Evolutionary conservation across 768 basidiomycete genomes (phyloP).

Genomic region (Cantharellus cinnabarinus): DNA sequence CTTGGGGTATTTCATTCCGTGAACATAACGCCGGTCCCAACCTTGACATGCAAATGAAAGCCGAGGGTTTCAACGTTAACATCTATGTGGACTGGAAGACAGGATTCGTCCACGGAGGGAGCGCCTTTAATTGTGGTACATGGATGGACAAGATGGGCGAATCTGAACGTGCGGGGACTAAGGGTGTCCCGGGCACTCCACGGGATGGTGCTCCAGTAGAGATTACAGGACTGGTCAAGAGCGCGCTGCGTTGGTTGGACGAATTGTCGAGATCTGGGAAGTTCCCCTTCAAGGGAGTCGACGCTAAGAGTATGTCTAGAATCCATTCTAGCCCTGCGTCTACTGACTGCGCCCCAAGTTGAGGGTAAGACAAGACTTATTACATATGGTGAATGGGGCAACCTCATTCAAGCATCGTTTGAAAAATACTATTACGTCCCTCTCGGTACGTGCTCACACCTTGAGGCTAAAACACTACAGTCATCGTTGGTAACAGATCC

Average conservation of each 20-base stretch:
- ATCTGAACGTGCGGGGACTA: conserved; percentile 74
- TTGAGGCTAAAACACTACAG: too few relatives aligned
- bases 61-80: conserved; percentile 81
- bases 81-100: conserved; percentile 93
- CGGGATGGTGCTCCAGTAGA: conserved; percentile 92
- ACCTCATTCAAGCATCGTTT: conserved; percentile 68
- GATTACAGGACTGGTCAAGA: conserved; percentile 84
- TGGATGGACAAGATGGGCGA: conserved; percentile 99
- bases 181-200: conserved; percentile 89
- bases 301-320: conserved; percentile 42
- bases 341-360: conserved; percentile 25
- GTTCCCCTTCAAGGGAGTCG: conserved; percentile 84
- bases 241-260: conserved; percentile 77
- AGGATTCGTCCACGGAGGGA: conserved; percentile 79
- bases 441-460: conserved; percentile 27
- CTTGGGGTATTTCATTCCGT: conserved; percentile 76
- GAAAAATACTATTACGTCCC: conserved; percentile 88
- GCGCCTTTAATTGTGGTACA: conserved; percentile 67
- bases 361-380: conserved; percentile 45
- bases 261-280: conserved; percentile 37
- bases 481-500: conserved; percentile 29
- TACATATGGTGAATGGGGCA: conserved; percentile 79
- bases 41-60: conserved; percentile 93
- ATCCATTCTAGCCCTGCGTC: not conserved
- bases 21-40: conserved; percentile 94